Evolutionary conservation across 768 basidiomycete species (phyloP).

Genomic region (Amanita rimosa): DNA sequence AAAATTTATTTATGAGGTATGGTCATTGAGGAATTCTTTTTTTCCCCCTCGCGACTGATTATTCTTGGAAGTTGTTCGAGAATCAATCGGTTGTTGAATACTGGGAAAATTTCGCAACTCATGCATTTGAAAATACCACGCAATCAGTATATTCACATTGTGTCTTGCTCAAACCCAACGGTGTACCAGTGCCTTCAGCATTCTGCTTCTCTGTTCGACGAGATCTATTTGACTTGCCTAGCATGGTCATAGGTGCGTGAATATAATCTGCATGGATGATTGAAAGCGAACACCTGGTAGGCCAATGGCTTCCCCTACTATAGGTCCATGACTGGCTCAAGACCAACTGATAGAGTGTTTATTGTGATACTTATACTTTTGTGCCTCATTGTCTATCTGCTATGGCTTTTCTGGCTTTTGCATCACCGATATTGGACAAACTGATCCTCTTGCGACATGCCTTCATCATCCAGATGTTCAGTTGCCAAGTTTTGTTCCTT

Average conservation of each 20-base stretch:
- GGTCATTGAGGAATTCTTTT: conserved; percentile 6
- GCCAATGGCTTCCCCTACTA: conserved; percentile 81
- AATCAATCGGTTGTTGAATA: conserved; percentile 92
- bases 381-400: conserved; percentile 1
- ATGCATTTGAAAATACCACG: conserved; percentile 96
- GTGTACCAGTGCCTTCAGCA: conserved; percentile 79
- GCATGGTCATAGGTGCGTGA: conserved; percentile 70
- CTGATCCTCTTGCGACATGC: background rate
- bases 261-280: background rate
- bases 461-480: background rate
- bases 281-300: conserved; percentile 22
- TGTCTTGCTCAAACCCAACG: conserved; percentile 75
- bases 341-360: background rate
- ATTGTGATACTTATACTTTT: conserved; percentile 5
- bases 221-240: conserved; percentile 85
- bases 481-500: background rate
- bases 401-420: background rate
- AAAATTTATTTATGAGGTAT: conserved; percentile 60
- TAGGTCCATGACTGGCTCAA: conserved; percentile 20
- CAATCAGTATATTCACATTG: conserved; percentile 93
- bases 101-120: conserved; percentile 93
- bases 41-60: conserved; percentile 1
- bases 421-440: background rate
- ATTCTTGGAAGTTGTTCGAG: conserved; percentile 67
- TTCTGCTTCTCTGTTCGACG: conserved; percentile 95